phyloP scores from a whole-genome alignment of 1,139 yeast species.

The Taphrina populina region DNA sequence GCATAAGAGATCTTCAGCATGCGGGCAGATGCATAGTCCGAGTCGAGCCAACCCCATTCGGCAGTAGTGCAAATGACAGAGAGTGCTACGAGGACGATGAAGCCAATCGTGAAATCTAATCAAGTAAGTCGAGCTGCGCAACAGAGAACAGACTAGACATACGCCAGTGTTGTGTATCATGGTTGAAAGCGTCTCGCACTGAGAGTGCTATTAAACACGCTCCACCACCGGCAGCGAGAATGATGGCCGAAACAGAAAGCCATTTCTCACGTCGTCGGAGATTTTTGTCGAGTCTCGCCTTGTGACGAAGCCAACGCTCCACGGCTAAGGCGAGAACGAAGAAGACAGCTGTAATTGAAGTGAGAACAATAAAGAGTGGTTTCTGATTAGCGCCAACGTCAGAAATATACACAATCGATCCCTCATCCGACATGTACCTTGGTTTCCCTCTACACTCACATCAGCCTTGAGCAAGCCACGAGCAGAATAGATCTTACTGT shows the following conservation, averaged over 20 bases:
- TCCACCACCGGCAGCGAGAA: conserved; percentile 64
- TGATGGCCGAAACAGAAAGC: conserved; percentile 55
- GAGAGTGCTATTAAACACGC: conserved; percentile 73
- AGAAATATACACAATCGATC: conserved; percentile 58
- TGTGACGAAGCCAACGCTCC: conserved; percentile 58
- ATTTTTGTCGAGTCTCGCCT: conserved; percentile 57
- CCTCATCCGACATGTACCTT: conserved; percentile 15
- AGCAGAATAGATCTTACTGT: conserved; percentile 45
- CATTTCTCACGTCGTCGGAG: conserved; percentile 52
- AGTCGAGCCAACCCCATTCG: conserved; percentile 63
- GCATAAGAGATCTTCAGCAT: conserved; percentile 50
- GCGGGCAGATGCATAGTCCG: conserved; percentile 48
- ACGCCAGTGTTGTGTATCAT: conserved; percentile 57
- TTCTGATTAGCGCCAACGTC: conserved; percentile 84
- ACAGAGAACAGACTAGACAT: background rate
- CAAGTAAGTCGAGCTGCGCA: background rate
- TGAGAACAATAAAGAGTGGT: conserved; percentile 78
- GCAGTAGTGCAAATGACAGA: conserved; percentile 62
- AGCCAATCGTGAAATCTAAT: conserved; percentile 42
- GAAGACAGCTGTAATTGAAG: conserved; percentile 75
- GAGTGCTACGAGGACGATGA: conserved; percentile 67
- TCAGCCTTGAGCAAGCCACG: no score
- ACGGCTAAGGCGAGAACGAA: conserved; percentile 65
- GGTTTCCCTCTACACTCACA: conserved; percentile 49
- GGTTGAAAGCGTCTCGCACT: conserved; percentile 65